Evolutionary conservation across 1,284 basidiomycete genomes (phyloP), one percentile per base, ranked within the genome.

Genomic region (Papiliotrema nemorosa): DNA sequence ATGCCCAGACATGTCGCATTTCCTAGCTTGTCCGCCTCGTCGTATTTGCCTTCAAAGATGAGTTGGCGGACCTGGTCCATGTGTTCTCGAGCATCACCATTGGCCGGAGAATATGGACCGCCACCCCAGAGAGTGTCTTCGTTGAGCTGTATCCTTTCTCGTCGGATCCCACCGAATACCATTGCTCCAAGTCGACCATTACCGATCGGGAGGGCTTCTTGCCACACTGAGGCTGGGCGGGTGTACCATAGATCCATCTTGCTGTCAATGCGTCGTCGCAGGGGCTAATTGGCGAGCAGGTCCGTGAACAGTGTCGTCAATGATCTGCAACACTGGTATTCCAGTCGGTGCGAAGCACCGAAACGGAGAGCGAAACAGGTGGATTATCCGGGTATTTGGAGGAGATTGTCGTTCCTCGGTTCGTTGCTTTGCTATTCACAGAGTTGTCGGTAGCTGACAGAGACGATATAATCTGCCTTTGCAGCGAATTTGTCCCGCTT

Each of bases 61-160:
- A 44, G 26, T 6, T 44, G 29, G 3, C 40, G 53, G 5, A 51
- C 34, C 40, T 40, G 31, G 3, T 26, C 13, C 18, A 50, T 44
- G 20, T 48, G 26, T 9, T 36, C 13, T 2, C 2, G 31, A 1
- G 40, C 35, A 5, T 16, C 9, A 9, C 25, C 24, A 2, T 36
- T 43, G 4, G 40, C 47, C n/a, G 44, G 45, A 12, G 26, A 29
- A 20, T 55, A 47, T 6, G 50, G 38, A 5, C 37, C 31, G 20
- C 54, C 54, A 18, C 26, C 34, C 38, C 43, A 55, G 7, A 52
- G 20, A 2, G 54, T 49, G n/a, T 52, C 50, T 38, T 55, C 54
- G 42, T 55, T 55, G 26, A 55, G 47, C 31, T 44, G 37, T 2
- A 55, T 37, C 2, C 42, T 46, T 21, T 55, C 54, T 9, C 29